These are phyloP conservation scores for Psilocybe tampanensis DNA, from an alignment of 768 basidiomycete genomes.

Conservation along the genomic window DNA sequence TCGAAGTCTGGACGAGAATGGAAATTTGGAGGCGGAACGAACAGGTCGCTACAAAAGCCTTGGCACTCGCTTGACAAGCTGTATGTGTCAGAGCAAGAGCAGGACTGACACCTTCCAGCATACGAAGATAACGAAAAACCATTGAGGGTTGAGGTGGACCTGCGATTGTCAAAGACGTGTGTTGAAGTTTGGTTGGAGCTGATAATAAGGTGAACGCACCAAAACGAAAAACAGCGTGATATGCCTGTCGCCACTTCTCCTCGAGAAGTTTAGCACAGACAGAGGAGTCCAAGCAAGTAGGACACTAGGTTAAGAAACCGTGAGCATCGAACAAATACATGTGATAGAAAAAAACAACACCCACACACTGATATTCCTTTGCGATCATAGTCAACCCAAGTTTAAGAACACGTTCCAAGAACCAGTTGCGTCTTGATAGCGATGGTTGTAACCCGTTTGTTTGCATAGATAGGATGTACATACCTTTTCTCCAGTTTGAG, in stretches of 20 bases:
- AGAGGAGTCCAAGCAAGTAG: slow-evolving; percentile 79
- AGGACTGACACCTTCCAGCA: slow-evolving; percentile 89
- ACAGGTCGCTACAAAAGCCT: slow-evolving; percentile 87
- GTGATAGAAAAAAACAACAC: slow-evolving; percentile 22
- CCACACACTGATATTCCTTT: slow-evolving; percentile 95
- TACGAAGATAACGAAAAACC: slow-evolving; percentile 90
- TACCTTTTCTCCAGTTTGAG: slow-evolving; percentile 90
- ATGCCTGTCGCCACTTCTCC: slow-evolving; percentile 93
- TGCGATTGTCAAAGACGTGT: slow-evolving; percentile 25
- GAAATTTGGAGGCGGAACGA: slow-evolving; percentile 26
- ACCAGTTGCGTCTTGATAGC: slow-evolving; percentile 79
- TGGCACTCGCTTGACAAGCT: slow-evolving; percentile 86
- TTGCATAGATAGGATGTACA: slow-evolving; percentile 44
- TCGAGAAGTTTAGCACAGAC: slow-evolving; percentile 84
- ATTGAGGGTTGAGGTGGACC: slow-evolving; percentile 89
- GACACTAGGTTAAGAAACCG: slow-evolving; percentile 55
- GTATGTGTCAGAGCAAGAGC: slow-evolving; percentile 86
- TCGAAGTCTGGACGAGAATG: no score
- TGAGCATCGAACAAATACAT: neutral
- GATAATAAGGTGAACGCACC: slow-evolving; percentile 41
- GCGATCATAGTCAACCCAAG: slow-evolving; percentile 83
- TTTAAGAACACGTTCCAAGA: slow-evolving; percentile 91
- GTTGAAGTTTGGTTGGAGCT: neutral
- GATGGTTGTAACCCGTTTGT: neutral
- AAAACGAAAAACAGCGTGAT: slow-evolving; percentile 84